These are phyloP conservation scores for Apiospora pterosperma DNA, from an alignment of 2,329 filamentous ascomycete species.

Conservation along the genomic window DNA sequence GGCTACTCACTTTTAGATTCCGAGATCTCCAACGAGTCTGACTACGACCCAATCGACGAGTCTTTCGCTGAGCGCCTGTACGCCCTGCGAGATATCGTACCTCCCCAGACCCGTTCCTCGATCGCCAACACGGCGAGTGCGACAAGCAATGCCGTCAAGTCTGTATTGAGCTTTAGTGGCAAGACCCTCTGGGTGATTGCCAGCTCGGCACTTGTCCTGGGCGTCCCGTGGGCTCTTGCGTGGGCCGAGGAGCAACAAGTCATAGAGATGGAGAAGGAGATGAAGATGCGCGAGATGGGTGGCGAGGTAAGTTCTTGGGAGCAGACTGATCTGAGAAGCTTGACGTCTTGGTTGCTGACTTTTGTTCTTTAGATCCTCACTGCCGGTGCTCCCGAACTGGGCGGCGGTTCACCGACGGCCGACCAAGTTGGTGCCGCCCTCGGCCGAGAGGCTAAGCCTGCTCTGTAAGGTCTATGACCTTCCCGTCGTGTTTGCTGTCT, in stretches of 20 bases:
- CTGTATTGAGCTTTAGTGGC: slow-evolving; percentile 67
- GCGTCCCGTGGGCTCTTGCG: slow-evolving; percentile 89
- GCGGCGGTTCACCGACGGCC: slow-evolving; percentile 37
- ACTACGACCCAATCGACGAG: slow-evolving; percentile 59
- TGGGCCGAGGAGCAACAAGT: slow-evolving; percentile 96
- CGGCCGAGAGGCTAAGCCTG: slow-evolving; percentile 44
- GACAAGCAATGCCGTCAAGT: slow-evolving; percentile 55
- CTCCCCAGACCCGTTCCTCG: slow-evolving; percentile 67
- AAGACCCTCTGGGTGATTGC: slow-evolving; percentile 89
- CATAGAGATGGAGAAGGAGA: slow-evolving; percentile 96
- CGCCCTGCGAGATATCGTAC: slow-evolving; percentile 73
- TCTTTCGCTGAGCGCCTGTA: slow-evolving; percentile 65
- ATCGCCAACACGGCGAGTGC: slow-evolving; percentile 58
- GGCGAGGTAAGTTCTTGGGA: slow-evolving; percentile 50
- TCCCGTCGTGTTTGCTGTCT: neutral
- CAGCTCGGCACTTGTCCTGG: slow-evolving; percentile 83
- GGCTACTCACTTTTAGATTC: slow-evolving; percentile 53
- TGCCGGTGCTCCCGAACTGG: slow-evolving; percentile 33
- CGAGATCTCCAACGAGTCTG: slow-evolving; percentile 78
- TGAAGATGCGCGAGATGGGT: slow-evolving; percentile 90
- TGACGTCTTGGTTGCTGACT: slow-evolving; percentile 9
- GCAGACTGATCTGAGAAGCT: slow-evolving; percentile 14
- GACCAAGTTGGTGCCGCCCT: slow-evolving; percentile 48
- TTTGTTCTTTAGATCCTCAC: slow-evolving; percentile 41
- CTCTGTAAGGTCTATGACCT: neutral